These are phyloP conservation scores for Beauveria australis DNA, from an alignment of 2,329 filamentous ascomycete species.

Conservation along the genomic window DNA sequence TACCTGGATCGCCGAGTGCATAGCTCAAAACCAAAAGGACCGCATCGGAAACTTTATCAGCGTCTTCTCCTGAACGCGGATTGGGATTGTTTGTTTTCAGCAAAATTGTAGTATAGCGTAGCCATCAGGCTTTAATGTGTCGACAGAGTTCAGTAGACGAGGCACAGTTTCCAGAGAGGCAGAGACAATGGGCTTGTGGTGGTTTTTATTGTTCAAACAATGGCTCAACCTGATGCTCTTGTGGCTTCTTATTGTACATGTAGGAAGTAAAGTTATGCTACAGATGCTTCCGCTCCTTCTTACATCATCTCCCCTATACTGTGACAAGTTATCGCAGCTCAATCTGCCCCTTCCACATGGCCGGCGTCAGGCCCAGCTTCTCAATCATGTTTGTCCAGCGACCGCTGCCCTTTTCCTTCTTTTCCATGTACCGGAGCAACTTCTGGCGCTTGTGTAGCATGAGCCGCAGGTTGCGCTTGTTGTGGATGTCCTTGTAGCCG, in stretches of 20 bases:
- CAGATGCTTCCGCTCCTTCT: slow-evolving; percentile 20
- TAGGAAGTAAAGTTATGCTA: slow-evolving; percentile 36
- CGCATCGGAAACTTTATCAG: slow-evolving; percentile 98
- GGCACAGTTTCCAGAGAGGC: not conserved
- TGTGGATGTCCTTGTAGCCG: slow-evolving; percentile 82
- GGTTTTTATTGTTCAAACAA: slow-evolving; percentile 4
- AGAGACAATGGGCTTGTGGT: not conserved
- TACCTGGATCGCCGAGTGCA: slow-evolving; percentile 98
- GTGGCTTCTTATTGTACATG: slow-evolving; percentile 41
- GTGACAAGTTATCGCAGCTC: slow-evolving; percentile 21
- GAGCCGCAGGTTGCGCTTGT: slow-evolving; percentile 81
- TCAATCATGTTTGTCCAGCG: slow-evolving; percentile 82
- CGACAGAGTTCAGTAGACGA: slow-evolving; percentile 16
- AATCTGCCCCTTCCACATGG: slow-evolving; percentile 88
- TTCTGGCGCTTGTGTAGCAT: slow-evolving; percentile 87
- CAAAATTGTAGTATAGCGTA: slow-evolving; percentile 36
- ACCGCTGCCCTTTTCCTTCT: slow-evolving; percentile 82
- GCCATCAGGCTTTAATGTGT: slow-evolving; percentile 29
- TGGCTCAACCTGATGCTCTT: slow-evolving; percentile 9
- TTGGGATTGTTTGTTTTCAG: slow-evolving; percentile 17
- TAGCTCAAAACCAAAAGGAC: slow-evolving; percentile 99
- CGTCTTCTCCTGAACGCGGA: slow-evolving; percentile 57
- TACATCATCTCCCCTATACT: slow-evolving; percentile 14
- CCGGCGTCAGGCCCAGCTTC: slow-evolving; percentile 77
- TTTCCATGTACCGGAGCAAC: slow-evolving; percentile 75